Evolutionary conservation across 2,329 filamentous ascomycete species (phyloP).

Genomic region (Stemphylium vesicarium): DNA sequence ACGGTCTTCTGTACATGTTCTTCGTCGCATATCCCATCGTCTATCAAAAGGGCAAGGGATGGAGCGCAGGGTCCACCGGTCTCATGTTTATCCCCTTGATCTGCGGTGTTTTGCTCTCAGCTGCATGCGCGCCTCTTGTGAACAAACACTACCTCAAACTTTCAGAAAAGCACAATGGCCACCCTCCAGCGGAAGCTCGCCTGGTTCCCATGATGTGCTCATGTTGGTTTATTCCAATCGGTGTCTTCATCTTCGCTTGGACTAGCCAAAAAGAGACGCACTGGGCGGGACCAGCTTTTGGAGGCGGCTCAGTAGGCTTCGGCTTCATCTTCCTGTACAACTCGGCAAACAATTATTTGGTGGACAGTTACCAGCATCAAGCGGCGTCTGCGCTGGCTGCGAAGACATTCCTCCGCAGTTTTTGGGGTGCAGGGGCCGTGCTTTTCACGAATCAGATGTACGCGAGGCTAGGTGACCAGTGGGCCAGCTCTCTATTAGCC

Average conservation of each 20-base stretch:
- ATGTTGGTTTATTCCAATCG: constrained; percentile 67
- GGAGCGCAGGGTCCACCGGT: constrained; percentile 73
- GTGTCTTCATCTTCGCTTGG: constrained; percentile 73
- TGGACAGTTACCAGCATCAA: constrained; percentile 73
- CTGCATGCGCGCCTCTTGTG: constrained; percentile 71
- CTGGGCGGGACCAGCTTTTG: constrained; percentile 76
- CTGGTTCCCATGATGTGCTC: constrained; percentile 73
- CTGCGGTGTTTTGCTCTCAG: constrained; percentile 73
- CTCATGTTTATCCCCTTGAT: constrained; percentile 88
- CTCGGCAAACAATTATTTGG: constrained; percentile 61
- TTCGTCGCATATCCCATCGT: constrained; percentile 68
- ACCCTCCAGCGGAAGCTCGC: constrained; percentile 77
- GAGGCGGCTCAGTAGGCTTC: constrained; percentile 71
- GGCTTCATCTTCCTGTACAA: constrained; percentile 87
- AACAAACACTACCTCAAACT: constrained; percentile 81
- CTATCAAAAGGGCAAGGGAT: constrained; percentile 81
- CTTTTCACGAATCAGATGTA: constrained; percentile 83
- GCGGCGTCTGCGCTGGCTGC: constrained; percentile 81
- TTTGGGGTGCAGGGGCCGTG: constrained; percentile 80
- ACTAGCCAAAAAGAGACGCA: constrained; percentile 68
- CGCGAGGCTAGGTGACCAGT: constrained; percentile 70
- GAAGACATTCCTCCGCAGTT: constrained; percentile 78
- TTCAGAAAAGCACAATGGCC: constrained; percentile 68
- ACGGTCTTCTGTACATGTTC: constrained; percentile 74
- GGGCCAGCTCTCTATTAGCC: constrained; percentile 74